Conservation (phyloP, 73 alveolate species). For the Tetrahymena elliotti region DNA sequence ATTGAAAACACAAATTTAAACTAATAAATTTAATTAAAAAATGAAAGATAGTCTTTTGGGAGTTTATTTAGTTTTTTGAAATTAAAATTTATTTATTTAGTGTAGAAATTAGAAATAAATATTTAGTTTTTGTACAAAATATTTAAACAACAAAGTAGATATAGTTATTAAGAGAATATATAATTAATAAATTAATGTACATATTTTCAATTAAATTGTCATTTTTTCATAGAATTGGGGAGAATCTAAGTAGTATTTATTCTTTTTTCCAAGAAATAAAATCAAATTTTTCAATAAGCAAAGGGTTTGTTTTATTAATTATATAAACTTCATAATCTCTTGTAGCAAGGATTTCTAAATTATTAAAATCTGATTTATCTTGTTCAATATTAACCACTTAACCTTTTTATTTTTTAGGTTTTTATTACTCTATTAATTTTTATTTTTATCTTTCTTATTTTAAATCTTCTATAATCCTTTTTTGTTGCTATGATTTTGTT, state of each 20-base stretch:
- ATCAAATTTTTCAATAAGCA: not conserved
- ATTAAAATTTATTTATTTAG: too few relatives aligned
- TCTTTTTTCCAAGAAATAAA: not conserved
- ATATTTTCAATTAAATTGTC: too few relatives aligned
- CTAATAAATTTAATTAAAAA: too few relatives aligned
- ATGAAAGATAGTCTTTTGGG: too few relatives aligned
- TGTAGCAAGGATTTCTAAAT: not conserved
- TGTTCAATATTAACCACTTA: not conserved
- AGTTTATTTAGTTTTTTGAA: too few relatives aligned
- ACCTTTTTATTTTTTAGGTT: not conserved
- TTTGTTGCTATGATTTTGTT: not conserved
- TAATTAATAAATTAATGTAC: too few relatives aligned
- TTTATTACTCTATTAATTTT: not conserved
- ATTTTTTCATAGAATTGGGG: not conserved
- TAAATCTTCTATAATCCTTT: not conserved
- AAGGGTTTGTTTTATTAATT: not conserved
- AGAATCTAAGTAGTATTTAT: not conserved
- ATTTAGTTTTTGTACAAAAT: too few relatives aligned
- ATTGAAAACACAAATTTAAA: too few relatives aligned
- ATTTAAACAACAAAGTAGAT: too few relatives aligned
- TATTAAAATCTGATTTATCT: not conserved
- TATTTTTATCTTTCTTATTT: not conserved
- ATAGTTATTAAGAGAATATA: too few relatives aligned
- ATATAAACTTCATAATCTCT: not conserved
- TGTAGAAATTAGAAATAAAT: too few relatives aligned